A percentile compares a stretch with the other conserved stretches of the same genome.
These are phyloP conservation scores for Phylloporus arenicola DNA, from an alignment of 768 basidiomycete species.

Conservation along the genomic window DNA sequence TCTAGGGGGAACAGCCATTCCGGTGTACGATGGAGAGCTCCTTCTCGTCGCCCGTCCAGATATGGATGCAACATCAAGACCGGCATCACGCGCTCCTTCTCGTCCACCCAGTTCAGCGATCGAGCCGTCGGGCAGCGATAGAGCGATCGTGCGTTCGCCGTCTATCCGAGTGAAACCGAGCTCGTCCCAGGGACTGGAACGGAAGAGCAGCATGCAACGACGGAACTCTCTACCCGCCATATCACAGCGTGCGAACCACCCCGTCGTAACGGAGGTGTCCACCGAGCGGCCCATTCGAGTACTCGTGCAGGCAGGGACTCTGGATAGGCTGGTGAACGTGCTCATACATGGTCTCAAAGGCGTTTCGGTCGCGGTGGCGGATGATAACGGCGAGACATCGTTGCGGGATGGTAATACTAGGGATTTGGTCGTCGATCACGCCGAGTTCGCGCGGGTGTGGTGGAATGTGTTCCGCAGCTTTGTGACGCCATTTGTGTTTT, in stretches of 20 bases:
- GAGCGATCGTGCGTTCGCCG: slow-evolving; percentile 51
- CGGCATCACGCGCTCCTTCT: slow-evolving; percentile 58
- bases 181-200: slow-evolving; percentile 60
- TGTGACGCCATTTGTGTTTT: slow-evolving; percentile 74
- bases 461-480: slow-evolving; percentile 83
- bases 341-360: slow-evolving; percentile 73
- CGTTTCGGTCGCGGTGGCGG: slow-evolving; percentile 74
- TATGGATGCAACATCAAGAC: slow-evolving; percentile 47
- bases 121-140: slow-evolving; percentile 36
- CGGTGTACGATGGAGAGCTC: slow-evolving; percentile 70
- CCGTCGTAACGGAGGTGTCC: slow-evolving; percentile 56
- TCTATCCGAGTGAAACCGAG: slow-evolving; percentile 77
- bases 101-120: slow-evolving; percentile 64
- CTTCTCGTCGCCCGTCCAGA: slow-evolving; percentile 59
- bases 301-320: slow-evolving; percentile 70
- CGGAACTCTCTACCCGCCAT: slow-evolving; percentile 77
- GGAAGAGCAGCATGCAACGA: slow-evolving; percentile 71
- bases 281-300: slow-evolving; percentile 72
- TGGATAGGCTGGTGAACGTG: slow-evolving; percentile 68
- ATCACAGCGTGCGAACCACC: slow-evolving; percentile 53
- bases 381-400: slow-evolving; percentile 84
- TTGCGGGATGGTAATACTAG: slow-evolving; percentile 68
- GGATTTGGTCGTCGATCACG: slow-evolving; percentile 65
- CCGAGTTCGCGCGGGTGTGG: slow-evolving; percentile 73
- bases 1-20: slow-evolving; percentile 63